Evolutionary conservation across 495 filamentous ascomycete species (phyloP), one percentile per base, ranked within the genome.

Genomic region (Glonium stellatum): DNA sequence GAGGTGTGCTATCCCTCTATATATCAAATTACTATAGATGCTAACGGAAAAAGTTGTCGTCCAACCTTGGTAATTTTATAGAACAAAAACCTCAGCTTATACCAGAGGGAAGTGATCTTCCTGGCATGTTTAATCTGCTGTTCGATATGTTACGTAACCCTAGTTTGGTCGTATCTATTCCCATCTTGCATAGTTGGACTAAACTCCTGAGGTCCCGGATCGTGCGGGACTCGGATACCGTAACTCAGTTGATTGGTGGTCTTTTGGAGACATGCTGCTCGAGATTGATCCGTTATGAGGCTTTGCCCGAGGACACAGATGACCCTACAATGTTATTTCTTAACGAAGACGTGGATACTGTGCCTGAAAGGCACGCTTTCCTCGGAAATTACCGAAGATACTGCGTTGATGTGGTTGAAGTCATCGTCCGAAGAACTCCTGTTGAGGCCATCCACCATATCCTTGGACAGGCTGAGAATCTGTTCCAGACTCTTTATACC

Each of bases 351-450:
- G 89, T 96, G 35, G 95, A 97, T 71, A 97, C 93, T 0, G 78
- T 92, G 34, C 95, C 95, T 1, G 95, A 99, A 71, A 80, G 88
- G 23, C 93, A 99, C 75, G 89, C 92, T 12, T 99, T 99, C 70
- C 80, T 97, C n/a, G 92, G 93, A 0, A 97, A 97, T 66, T 99
- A 97, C 70, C 79, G 92, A 22, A 82, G 95, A 49, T 97, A 95
- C 65, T 93, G 91, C 70, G 82, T 83, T 11, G 84, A 85, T 35
- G 82, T 96, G 5, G 87, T 97, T 50, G 91, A 97, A 72, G 79
- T 78, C 31, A 88, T 97, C 52, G 88, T 92, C 18, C 78, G 86
- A 48, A 84, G 86, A 59, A 82, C 87, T 60, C 85, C 90, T 12
- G 80, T 87, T 42, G 93, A 97, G 59, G 91, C 91, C 0, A 84